Base-by-base conservation (phyloP, 768 basidiomycete genomes). In the Psilocybe cubensis region DNA sequence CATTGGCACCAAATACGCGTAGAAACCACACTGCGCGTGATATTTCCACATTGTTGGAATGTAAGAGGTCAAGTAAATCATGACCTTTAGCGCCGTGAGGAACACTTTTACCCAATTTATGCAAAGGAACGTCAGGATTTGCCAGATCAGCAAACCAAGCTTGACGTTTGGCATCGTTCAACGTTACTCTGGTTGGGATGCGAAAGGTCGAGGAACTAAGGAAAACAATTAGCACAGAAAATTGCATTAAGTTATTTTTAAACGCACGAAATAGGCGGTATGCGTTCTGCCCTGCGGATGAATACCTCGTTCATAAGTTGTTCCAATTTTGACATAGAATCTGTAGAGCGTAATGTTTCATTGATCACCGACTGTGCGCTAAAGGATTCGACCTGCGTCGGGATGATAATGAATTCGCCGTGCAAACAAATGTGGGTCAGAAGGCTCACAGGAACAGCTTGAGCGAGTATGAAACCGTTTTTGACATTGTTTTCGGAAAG, bases 11-110 rank as follows among this genome's bases (percentile, higher is more conserved):
- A 64, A 93, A 85, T 3, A 93, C 91, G 18, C 92, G 83, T 24
- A 94, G 76, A 67, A 94, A 91, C 93, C 93, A 95, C 6, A 94
- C 85, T 3, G 93, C 93, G 43, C 93, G 82, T 1, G 88, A 80
- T 29, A 92, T 88, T 5, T 88, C 88, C 24, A 94, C 89, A 55
- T 87, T 83, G 52, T 92, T 86, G 5, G 79, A 77, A 53, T 94
- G 89, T 27, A 95, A 72, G 41, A 94, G 75, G 58, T 94, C 92
- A 49, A 95, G 75, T 25, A 94, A 79, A 64, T 93, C 92, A 60
- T 89, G 86, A 1, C 92, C 93, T 70, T 92, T 94, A 3, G 88
- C 88, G 0, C 91, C 91, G 66, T 94, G 91, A 2, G 92, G 93
- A 4, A 94, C 89, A 67, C 85, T 91, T 73, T 92, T 92, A 5